Percentiles rank a stretch among this genome's conserved stretches.
These are phyloP conservation scores for Anacardium occidentale DNA, from an alignment of 345 rosid species.

Conservation along the genomic window DNA sequence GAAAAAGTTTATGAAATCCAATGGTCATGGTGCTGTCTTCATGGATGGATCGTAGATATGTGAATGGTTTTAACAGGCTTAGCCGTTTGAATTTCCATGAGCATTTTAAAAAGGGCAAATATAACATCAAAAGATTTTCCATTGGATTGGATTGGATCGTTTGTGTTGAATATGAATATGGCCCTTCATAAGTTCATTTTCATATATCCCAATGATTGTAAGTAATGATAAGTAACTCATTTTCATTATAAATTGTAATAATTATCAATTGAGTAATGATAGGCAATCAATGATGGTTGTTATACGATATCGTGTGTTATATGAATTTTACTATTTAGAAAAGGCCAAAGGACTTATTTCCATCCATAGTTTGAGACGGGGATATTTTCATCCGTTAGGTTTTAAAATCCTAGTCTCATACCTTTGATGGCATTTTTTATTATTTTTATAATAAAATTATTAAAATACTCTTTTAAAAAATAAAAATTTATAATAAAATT, in stretches of 20 bases:
- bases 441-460: too few species aligned
- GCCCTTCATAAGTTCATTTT: not conserved
- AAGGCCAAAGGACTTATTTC: too few species aligned
- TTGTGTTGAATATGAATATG: constrained; percentile 1
- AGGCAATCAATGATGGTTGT: too few species aligned
- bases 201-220: constrained; percentile 21
- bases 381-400: too few species aligned
- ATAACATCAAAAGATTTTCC: constrained; percentile 13
- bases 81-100: not conserved
- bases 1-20: constrained; percentile 81
- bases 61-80: not conserved
- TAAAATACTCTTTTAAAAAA: too few species aligned
- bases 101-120: not conserved
- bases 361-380: too few species aligned
- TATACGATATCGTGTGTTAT: too few species aligned
- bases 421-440: too few species aligned
- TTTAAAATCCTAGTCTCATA: too few species aligned
- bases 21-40: constrained; percentile 72
- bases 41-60: constrained; percentile 65
- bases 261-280: too few species aligned
- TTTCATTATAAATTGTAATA: not conserved
- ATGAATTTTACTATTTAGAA: too few species aligned
- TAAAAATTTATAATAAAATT: too few species aligned
- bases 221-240: constrained; percentile 16
- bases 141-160: constrained; percentile 6